Percentiles rank a stretch among this genome's conserved stretches.
These are phyloP conservation scores for Saxophila tyrrhenica DNA, from an alignment of 495 filamentous ascomycete genomes.

Conservation along the genomic window DNA sequence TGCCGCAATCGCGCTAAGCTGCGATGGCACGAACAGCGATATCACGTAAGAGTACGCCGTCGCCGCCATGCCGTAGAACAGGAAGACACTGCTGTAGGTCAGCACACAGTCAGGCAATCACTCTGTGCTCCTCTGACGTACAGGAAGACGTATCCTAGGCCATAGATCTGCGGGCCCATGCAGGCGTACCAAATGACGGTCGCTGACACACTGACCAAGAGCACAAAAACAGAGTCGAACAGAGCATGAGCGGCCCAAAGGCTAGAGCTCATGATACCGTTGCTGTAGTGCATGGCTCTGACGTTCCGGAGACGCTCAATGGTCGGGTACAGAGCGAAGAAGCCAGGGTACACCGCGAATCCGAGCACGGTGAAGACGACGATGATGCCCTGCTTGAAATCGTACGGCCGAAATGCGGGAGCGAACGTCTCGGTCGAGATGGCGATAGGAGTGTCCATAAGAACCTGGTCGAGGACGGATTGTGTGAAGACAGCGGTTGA, in stretches of 20 bases:
- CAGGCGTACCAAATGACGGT: not conserved
- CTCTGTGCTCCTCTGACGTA: too few relatives aligned
- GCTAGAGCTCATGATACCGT: constrained; percentile 33
- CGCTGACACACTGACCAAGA: constrained; percentile 26
- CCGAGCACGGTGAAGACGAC: constrained; percentile 67
- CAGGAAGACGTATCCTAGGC: not conserved
- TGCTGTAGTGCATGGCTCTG: constrained; percentile 75
- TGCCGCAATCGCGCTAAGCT: not conserved
- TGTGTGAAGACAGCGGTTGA: constrained; percentile 44
- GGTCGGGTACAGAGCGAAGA: constrained; percentile 80
- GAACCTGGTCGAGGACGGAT: constrained; percentile 53
- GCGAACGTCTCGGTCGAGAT: constrained; percentile 60
- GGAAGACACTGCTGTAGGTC: not conserved
- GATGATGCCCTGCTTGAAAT: constrained; percentile 63
- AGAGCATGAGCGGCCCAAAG: constrained; percentile 50
- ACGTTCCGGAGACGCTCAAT: constrained; percentile 65
- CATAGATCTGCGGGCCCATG: not conserved
- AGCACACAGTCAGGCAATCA: too few relatives aligned
- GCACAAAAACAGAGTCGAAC: constrained; percentile 66
- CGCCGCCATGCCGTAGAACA: not conserved
- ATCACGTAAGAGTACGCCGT: not conserved
- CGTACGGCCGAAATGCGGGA: constrained; percentile 47
- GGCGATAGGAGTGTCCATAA: constrained; percentile 55
- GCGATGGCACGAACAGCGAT: not conserved
- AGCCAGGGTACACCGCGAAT: constrained; percentile 63